These are phyloP conservation scores for Ogataea kodamae DNA, from an alignment of 805 yeast species.

Conservation along the genomic window DNA sequence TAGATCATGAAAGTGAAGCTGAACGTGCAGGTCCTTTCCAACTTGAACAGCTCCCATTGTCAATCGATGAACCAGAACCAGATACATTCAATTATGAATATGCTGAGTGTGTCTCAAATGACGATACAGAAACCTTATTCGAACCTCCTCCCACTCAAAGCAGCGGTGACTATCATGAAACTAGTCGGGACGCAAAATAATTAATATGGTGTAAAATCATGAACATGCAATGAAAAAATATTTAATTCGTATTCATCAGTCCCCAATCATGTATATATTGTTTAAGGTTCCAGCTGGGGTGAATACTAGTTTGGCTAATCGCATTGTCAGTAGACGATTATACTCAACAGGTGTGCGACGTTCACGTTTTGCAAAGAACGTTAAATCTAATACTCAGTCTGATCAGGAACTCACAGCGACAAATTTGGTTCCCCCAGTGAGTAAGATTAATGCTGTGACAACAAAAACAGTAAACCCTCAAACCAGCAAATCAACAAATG, in stretches of 20 bases:
- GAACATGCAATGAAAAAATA: too few species aligned
- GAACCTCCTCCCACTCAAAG: constrained; percentile 11
- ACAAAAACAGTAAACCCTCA: too few species aligned
- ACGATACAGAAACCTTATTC: constrained; percentile 19
- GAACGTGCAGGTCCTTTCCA: constrained; percentile 9
- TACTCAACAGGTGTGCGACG: constrained; percentile 7
- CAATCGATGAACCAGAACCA: constrained; percentile 11
- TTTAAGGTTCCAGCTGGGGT: too few species aligned
- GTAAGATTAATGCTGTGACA: too few species aligned
- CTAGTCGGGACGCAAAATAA: too few species aligned
- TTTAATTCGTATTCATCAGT: too few species aligned
- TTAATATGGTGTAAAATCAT: constrained; percentile 2
- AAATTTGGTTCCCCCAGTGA: too few species aligned
- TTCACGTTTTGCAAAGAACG: constrained; percentile 7
- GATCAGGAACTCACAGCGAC: too few species aligned
- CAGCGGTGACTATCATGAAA: constrained; percentile 2
- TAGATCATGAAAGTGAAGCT: constrained; percentile 32
- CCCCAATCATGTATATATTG: constrained; percentile 6
- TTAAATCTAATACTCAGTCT: too few species aligned
- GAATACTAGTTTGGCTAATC: too few species aligned
- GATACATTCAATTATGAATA: constrained; percentile 18
- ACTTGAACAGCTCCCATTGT: constrained; percentile 1
- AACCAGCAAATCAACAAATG: too few species aligned
- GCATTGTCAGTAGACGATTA: too few species aligned
- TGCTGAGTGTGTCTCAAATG: constrained; percentile 14